Evolutionary conservation across 345 rosid genomes (phyloP), one percentile per base, ranked within the genome.

Genomic region (Salix koriyanagi): DNA sequence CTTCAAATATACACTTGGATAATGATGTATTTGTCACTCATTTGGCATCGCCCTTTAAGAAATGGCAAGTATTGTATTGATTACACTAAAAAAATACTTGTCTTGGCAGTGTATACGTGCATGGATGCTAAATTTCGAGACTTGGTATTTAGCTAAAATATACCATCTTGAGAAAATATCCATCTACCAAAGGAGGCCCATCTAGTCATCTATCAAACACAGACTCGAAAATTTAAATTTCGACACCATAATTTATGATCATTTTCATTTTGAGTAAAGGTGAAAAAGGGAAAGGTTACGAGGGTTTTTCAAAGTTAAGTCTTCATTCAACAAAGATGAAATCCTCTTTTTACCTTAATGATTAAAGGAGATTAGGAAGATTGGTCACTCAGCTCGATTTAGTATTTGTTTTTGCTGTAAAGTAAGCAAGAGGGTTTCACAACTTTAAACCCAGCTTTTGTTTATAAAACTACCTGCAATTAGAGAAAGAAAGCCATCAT

Each of bases 401-500:
- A 44, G 39, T 32, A 54, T 73, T 71, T 77, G 72, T 75, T 84
- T 77, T 46, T 60, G 80, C 67, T 81, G 82, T 74, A 37, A 82
- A 83, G 81, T 44, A 76, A 80, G 70, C 65, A 65, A 76, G 75
- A 66, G 75, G 81, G 84, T 54, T 75, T 83, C 66, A 23, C 46
- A 65, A 15, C 83, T 77, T 85, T 85, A 83, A 87, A 83, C 83
- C 80, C 67, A 84, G 77, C 70, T 83, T 81, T 73, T 60, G 72
- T 74, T 71, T 76, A 70, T 76, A 79, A 75, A 60, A 18, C 42
- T 44, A 74, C 75, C 83, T 67, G 75, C 83, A 79, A 48, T 75
- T 74, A 67, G 79, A 74, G 80, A 85, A 83, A 85, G 82, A 82
- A 77, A 71, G 84, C 60, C 78, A 84, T 81, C 86, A 84, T 81